Evolutionary conservation across 371 early-diverging fungal genomes (phyloP), one percentile per base, ranked within the genome.

Genomic region (Haplosporangium sp.): DNA sequence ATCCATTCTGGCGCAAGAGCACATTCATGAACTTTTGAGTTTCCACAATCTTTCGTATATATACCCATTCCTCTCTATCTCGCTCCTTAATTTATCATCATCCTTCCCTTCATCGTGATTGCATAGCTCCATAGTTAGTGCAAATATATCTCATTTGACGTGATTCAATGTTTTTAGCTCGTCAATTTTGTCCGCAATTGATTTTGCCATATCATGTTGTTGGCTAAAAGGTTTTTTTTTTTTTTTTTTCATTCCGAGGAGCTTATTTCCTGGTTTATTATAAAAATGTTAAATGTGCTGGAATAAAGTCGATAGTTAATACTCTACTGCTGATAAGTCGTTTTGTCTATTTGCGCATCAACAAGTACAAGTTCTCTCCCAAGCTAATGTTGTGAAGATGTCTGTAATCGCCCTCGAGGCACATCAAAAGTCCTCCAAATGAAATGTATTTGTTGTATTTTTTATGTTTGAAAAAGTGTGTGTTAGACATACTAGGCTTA

Each of bases 401-500:
- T 70, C 95, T 86, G 75, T 90, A 90, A 72, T 97, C 95, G 59
- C 97, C 98, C 71, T 94, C 92, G 68, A 98, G 83, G 77, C 93
- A 90, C 95, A 97, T 92, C 75, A 97, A 86, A 76, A 98, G 86
- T 4, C 98, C 98, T 65, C 99, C 99, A 82, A 91, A 98, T 20
- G 98, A 97, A 37, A 94, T 87, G 75, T 94, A 97, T 20, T 96
- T 94, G 61, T 92, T 88, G 34, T 91, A 91, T 84, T n/a, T 15
- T 63, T 45, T 13, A 35, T 8, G 38, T 6, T 2, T 48, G 4
- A 48, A 15, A 48, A 48, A 48, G 11, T 13, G 4, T 0, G 17
- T 48, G 48, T 48, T 48, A 59, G 61, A 27, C 19, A 61, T 8
- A 19, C 53, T 53, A 13, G 27, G 27, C 27, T 27, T 27, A 0